Evolutionary conservation across 148 eudicot genomes (phyloP).

Genomic region (Cornus kousa): DNA sequence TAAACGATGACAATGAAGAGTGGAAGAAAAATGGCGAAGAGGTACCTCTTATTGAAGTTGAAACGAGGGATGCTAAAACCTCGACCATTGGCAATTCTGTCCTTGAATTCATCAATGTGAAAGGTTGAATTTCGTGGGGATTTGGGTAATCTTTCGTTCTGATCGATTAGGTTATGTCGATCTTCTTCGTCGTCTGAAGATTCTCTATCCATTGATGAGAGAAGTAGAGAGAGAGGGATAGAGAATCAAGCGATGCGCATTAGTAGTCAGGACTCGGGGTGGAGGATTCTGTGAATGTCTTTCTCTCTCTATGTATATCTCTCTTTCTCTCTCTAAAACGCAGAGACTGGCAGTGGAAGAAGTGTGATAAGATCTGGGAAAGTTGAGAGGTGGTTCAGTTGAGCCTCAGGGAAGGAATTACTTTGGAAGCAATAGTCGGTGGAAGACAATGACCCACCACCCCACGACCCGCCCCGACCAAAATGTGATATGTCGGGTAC

Average conservation of each 20-base stretch:
- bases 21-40: conserved; percentile 46
- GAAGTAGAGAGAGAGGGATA: neutral
- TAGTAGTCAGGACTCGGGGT: neutral
- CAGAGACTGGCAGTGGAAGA: neutral
- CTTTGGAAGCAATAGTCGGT: neutral
- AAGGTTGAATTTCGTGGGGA: conserved; percentile 40
- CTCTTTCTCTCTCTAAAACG: neutral
- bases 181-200: conserved; percentile 77
- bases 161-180: conserved; percentile 40
- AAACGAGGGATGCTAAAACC: conserved; percentile 17
- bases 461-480: no score
- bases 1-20: conserved; percentile 46
- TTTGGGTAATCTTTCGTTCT: conserved; percentile 23
- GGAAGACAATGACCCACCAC: neutral
- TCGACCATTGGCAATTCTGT: conserved; percentile 9
- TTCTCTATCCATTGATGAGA: conserved; percentile 28
- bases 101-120: conserved; percentile 41
- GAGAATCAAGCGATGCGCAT: neutral
- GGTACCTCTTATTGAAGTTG: conserved; percentile 49
- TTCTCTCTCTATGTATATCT: neutral
- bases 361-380: neutral
- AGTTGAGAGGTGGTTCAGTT: neutral
- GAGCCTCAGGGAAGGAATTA: neutral
- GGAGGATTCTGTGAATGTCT: neutral
- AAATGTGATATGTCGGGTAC: no score